Evolutionary conservation across 1,284 basidiomycete species (phyloP).

Genomic region (Rhodotorula sp.): DNA sequence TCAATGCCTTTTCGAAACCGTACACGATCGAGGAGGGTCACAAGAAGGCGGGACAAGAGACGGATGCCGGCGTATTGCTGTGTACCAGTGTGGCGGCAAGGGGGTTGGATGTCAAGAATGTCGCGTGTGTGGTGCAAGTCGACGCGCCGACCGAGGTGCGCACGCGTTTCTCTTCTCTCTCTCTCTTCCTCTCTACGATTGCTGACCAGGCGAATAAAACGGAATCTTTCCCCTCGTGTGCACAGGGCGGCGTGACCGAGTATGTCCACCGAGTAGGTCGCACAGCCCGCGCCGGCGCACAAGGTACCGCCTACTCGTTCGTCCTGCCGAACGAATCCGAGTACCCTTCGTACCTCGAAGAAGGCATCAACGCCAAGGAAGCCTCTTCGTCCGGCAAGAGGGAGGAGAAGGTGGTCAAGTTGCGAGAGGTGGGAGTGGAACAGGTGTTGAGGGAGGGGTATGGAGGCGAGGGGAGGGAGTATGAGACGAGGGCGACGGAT

Average conservation of each 20-base stretch:
- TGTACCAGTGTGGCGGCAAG: conserved; percentile 97
- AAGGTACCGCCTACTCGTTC: conserved; percentile 88
- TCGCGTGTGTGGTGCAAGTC: conserved; percentile 90
- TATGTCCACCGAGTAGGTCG: conserved; percentile 96
- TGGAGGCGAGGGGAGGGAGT: conserved; percentile 71
- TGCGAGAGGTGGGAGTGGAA: conserved; percentile 67
- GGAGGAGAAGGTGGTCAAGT: conserved; percentile 51
- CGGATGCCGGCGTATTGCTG: conserved; percentile 64
- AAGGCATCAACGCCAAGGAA: conserved; percentile 61
- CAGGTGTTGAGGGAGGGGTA: conserved; percentile 75
- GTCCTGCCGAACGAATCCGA: conserved; percentile 78
- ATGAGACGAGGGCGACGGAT: conserved; percentile 87
- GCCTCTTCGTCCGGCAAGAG: conserved; percentile 30
- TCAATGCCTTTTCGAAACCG: conserved; percentile 69
- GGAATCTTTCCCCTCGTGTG: not conserved
- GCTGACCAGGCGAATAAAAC: not conserved
- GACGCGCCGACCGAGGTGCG: conserved; percentile 84
- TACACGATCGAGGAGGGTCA: conserved; percentile 40
- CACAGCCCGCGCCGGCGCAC: conserved; percentile 88
- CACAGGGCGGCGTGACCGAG: conserved; percentile 79
- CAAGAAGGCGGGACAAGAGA: conserved; percentile 44
- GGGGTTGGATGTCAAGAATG: conserved; percentile 94
- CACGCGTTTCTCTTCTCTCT: not conserved
- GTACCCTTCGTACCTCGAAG: conserved; percentile 85
- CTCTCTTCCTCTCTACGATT: not conserved